Percentiles rank a stretch among this genome's conserved stretches.
Conservation (phyloP, 257 asterid species). For the Solanum boliviense region DNA sequence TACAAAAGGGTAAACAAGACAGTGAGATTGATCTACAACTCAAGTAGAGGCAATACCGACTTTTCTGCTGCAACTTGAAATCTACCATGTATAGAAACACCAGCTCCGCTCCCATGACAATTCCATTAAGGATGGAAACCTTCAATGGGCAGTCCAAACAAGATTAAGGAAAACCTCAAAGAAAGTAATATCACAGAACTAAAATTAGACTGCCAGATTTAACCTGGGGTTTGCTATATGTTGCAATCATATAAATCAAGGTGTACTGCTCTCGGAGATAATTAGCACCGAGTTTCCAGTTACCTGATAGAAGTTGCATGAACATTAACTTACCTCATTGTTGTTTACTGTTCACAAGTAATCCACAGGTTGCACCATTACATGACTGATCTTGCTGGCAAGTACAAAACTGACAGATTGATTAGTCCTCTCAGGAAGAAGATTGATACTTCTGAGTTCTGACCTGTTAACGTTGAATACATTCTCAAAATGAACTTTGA, state of each 20-base stretch:
- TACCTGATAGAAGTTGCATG: no score
- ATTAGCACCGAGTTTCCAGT: slow-evolving; percentile 55
- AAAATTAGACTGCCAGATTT: background rate
- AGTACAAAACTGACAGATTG: no score
- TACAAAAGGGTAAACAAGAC: background rate
- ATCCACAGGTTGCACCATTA: no score
- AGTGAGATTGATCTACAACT: background rate
- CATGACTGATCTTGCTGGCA: no score
- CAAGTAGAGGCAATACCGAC: slow-evolving; percentile 32
- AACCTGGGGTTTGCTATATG: slow-evolving; percentile 82
- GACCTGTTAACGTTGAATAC: no score
- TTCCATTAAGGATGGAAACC: slow-evolving; percentile 90
- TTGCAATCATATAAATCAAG: slow-evolving; percentile 69
- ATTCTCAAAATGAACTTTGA: no score
- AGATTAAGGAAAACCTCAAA: background rate
- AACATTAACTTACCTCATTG: no score
- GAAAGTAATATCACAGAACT: background rate
- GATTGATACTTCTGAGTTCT: no score
- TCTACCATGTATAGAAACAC: slow-evolving; percentile 78
- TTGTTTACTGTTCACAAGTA: no score
- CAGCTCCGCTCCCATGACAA: slow-evolving; percentile 99
- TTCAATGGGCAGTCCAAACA: slow-evolving; percentile 7
- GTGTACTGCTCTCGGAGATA: slow-evolving; percentile 41
- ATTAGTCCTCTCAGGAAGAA: no score
- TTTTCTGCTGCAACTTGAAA: slow-evolving; percentile 85